Conservation (phyloP, 1,284 basidiomycete genomes). For the Rhodotorula sp. region DNA sequence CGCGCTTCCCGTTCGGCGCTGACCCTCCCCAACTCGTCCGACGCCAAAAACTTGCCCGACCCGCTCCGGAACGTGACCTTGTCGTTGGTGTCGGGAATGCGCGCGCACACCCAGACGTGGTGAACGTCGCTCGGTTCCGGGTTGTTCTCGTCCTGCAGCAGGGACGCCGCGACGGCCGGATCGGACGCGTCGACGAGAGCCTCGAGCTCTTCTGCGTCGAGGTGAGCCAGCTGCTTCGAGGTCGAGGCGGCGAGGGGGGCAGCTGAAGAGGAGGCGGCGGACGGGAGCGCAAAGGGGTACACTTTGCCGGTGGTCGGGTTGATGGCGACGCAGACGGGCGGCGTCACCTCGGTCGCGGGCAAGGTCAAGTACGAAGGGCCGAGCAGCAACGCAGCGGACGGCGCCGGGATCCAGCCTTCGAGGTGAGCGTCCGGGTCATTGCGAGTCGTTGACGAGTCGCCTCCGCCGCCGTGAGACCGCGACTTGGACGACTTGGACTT, state of each 20-base stretch:
- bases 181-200: conserved; percentile 30
- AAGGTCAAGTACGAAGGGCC: conserved; percentile 78
- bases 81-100: conserved; percentile 67
- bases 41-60: conserved; percentile 80
- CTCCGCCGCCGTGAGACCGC: conserved; percentile 48
- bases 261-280: conserved; percentile 50
- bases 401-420: conserved; percentile 70
- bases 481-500: conserved; percentile 58
- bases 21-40: conserved; percentile 75
- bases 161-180: neutral
- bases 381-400: conserved; percentile 67
- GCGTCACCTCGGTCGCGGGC: conserved; percentile 62
- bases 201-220: conserved; percentile 36
- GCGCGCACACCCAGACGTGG: conserved; percentile 80
- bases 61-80: conserved; percentile 79
- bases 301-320: conserved; percentile 67
- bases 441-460: conserved; percentile 39
- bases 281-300: conserved; percentile 60
- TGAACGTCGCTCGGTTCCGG: conserved; percentile 66
- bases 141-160: conserved; percentile 42
- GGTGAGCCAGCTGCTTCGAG: conserved; percentile 42
- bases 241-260: neutral
- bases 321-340: conserved; percentile 69
- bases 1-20: conserved; percentile 73
- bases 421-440: conserved; percentile 16